Conservation (phyloP, 768 basidiomycete genomes). For the Mycena rosella region DNA sequence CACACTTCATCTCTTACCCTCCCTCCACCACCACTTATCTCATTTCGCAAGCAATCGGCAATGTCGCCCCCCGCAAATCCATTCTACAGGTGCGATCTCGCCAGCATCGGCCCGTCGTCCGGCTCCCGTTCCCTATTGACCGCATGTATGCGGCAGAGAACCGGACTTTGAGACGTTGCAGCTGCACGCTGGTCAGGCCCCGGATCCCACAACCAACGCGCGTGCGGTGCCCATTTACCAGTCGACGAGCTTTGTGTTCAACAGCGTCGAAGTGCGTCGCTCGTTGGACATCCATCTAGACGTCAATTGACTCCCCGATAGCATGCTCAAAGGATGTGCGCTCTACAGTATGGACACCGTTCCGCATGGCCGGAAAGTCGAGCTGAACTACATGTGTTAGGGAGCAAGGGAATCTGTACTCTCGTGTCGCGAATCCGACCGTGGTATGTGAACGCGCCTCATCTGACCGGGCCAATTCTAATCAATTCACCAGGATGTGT, state of each 20-base stretch:
- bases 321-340: slow-evolving; percentile 15
- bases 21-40: no score
- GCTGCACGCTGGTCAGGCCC: slow-evolving; percentile 70
- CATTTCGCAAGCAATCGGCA: no score
- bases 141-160: slow-evolving; percentile 37
- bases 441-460: slow-evolving; percentile 52
- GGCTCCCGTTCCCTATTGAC: background rate
- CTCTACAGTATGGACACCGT: slow-evolving; percentile 4
- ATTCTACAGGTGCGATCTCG: background rate
- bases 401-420: slow-evolving; percentile 64
- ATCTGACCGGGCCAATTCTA: background rate
- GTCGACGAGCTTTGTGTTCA: slow-evolving; percentile 67
- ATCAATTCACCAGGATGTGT: slow-evolving; percentile 60
- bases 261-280: slow-evolving; percentile 59
- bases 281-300: background rate
- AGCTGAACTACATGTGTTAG: slow-evolving; percentile 36
- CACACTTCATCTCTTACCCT: no score
- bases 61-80: background rate
- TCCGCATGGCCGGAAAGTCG: background rate
- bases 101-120: background rate
- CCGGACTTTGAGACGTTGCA: slow-evolving; percentile 74
- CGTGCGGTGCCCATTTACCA: slow-evolving; percentile 76
- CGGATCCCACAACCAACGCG: slow-evolving; percentile 67
- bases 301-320: background rate
- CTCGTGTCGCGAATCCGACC: slow-evolving; percentile 69